Evolutionary conservation across 495 filamentous ascomycete species (phyloP), one percentile per base, ranked within the genome.

Genomic region (Xanthoparmelia taractica): DNA sequence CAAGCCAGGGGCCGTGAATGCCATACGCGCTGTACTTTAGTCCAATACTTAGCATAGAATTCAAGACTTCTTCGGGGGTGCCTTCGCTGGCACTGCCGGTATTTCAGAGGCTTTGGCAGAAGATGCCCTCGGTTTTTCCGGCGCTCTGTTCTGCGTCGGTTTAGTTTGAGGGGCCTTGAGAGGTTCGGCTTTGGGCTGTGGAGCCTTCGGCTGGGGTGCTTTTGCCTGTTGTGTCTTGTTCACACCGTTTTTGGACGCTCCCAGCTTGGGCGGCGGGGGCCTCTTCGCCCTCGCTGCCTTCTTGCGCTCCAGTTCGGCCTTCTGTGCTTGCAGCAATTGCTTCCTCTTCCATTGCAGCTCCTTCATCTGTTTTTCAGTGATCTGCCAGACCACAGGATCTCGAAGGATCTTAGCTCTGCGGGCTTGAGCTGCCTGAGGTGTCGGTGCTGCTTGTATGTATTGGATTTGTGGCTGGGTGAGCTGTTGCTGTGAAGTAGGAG

Each of bases 391-490:
- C 33, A 68, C 66, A 17, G 63, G 66, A 11, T 65, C 34, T 38
- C 40, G 41, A 15, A 67, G 59, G 34, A 67, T 58, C 58, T 67
- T 67, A 4, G 58, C 63, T 50, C 52, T 63, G 36, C 66, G 66
- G 1, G 66, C 66, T 48, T 65, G 56, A 34, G 59, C 57, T 52
- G 66, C 66, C 45, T 65, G 63, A 1, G 63, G 63, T 20, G 66
- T 65, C 47, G 66, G 63, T 61, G 66, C 66, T 34, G 66, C 66
- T 55, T 65, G 45, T 43, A 67, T 67, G 48, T 67, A 67, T 65
- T 67, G 56, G 25, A 67, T 67, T 65, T 67, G 66, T 29, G 61
- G 66, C 58, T 67, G 66, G 58, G 61, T 67, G 40, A 67, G 57
- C 15, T 65, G 66, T 55, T 64, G 66, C n/a, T 65, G 47, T 29